Conservation (phyloP, 345 rosid genomes). For the Aurinia saxatilis region DNA sequence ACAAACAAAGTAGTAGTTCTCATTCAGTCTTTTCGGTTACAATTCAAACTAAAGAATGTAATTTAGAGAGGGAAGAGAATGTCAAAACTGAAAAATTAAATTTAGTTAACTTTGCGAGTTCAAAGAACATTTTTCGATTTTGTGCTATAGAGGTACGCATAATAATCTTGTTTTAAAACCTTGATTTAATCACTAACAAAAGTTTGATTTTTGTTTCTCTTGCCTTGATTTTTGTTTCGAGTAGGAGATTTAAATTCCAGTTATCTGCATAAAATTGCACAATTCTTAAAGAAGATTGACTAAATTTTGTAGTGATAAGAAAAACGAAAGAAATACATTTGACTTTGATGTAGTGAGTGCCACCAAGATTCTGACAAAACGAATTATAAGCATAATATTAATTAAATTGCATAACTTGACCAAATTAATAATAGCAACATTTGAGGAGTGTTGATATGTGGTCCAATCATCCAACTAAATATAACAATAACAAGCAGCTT, state of each 20-base stretch:
- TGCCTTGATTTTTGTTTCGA: background rate
- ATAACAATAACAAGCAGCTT: background rate
- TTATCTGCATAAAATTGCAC: too few species aligned
- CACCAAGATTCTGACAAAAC: constrained; percentile 21
- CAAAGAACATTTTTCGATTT: constrained; percentile 95
- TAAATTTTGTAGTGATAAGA: background rate
- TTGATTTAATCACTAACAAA: background rate
- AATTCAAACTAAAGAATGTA: constrained; percentile 92
- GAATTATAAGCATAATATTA: background rate
- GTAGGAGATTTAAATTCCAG: too few species aligned
- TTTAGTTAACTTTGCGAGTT: constrained; percentile 98
- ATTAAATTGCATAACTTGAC: constrained; percentile 8
- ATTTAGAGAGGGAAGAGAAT: constrained; percentile 98
- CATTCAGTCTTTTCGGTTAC: constrained; percentile 96
- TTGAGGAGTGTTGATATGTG: constrained; percentile 13
- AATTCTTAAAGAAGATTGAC: background rate
- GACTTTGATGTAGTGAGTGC: constrained; percentile 12
- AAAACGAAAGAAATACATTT: background rate
- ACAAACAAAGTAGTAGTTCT: constrained; percentile 99
- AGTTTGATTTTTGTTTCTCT: too few species aligned
- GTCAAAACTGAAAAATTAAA: constrained; percentile 96
- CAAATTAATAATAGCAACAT: constrained; percentile 14
- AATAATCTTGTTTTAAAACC: background rate
- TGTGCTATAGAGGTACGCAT: constrained; percentile 95
- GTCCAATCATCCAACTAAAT: constrained; percentile 8